These are phyloP conservation scores for Sporormia fimetaria DNA, from an alignment of 495 filamentous ascomycete genomes.

Conservation along the genomic window DNA sequence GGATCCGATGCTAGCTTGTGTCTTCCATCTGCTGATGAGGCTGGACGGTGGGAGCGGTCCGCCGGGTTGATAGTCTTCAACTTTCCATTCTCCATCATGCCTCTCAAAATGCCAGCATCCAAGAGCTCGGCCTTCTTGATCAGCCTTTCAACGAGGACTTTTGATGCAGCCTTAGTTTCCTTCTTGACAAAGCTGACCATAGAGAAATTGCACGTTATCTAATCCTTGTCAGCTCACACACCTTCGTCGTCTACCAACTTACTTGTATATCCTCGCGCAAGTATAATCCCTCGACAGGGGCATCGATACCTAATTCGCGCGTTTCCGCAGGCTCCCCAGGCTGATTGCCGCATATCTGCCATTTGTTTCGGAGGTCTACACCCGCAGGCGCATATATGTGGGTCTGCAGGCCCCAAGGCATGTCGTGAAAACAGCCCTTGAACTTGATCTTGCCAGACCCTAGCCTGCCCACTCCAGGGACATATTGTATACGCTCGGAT, in stretches of 20 bases:
- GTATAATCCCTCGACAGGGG: constrained; percentile 31
- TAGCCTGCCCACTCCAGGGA: constrained; percentile 29
- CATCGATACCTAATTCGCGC: constrained; percentile 29
- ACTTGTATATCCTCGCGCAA: constrained; percentile 32
- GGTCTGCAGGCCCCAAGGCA: constrained; percentile 32
- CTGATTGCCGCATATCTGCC: constrained; percentile 31
- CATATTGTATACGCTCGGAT: constrained; percentile 29
- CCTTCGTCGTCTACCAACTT: too few species aligned
- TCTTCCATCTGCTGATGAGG: neutral
- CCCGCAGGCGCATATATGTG: constrained; percentile 32
- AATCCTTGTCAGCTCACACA: too few species aligned
- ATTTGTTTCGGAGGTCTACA: constrained; percentile 31
- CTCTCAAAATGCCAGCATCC: constrained; percentile 29
- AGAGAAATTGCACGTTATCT: constrained; percentile 29
- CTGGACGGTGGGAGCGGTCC: too few species aligned
- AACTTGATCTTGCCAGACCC: constrained; percentile 30
- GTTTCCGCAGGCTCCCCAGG: constrained; percentile 30
- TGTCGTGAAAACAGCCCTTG: constrained; percentile 32
- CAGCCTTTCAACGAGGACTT: constrained; percentile 28
- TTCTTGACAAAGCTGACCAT: constrained; percentile 31
- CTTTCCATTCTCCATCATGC: constrained; percentile 32
- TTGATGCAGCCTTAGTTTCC: constrained; percentile 28
- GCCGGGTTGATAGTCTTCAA: constrained; percentile 30
- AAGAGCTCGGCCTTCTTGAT: constrained; percentile 32
- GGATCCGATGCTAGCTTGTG: neutral